Base-by-base conservation (phyloP, 164 flowering plant species). In the Litsea cubeba region DNA sequence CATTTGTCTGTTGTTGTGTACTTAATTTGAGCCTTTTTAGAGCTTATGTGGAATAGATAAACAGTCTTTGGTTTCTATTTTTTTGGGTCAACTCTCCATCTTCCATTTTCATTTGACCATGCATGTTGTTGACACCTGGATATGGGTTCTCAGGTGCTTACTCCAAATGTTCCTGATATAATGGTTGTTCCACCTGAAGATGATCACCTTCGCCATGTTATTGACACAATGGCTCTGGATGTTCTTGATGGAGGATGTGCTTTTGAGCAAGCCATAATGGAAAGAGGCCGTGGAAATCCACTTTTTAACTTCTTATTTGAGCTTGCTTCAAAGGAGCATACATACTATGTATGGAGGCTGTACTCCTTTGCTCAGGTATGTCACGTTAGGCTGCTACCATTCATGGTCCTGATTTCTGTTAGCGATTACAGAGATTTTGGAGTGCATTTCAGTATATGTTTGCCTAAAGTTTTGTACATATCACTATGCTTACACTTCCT, bases 261-360 rank as follows among this genome's bases (percentile, higher is more conserved):
- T 71, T 96, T 96, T 84, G 99, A 96, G 79, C 99, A 96, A 89
- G 98, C 98, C 70, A 92, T 96, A 65, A 94, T 96, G 99, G 97
- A 94, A 84, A 87, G 99, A 79, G 97, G 97, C 65, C 95, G 98
- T 72, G 97, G 97, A 66, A 92, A 94, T 84, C 88, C 91, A 71
- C 89, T 96, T 71, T 96, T 96, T 75, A 87, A 71, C 70, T 96
- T 96, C 80, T 83, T 96, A 85, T 96, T 96, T 88, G 99, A 92
- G 79, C 95, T 91, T 75, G 97, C 93, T 15, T 90, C 98, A 3
- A 92, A 92, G 84, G 99, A 96, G 75, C 99, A 96, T 76, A 94
- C 97, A 3, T 96, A 96, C 84, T 96, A 96, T 79, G 94, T 96
- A 32, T 96, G 99, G 99, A 90, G 99, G 84, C 88, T 96, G 24